phyloP scores from a whole-genome alignment of 75 land plant species.

The Pseudotsuga menziesii region DNA sequence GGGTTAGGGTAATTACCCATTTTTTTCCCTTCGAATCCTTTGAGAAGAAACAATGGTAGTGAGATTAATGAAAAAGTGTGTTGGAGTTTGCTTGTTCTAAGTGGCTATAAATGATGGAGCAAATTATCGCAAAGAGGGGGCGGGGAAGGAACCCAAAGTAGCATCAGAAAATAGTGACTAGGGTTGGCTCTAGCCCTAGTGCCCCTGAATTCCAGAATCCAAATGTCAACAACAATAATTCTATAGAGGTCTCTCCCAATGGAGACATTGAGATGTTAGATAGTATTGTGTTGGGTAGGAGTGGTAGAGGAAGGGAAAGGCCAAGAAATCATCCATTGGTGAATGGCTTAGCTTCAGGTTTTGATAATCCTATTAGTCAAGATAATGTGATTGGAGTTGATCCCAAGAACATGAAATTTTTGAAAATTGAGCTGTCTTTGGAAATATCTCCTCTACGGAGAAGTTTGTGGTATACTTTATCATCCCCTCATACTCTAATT shows the following conservation, averaged over 20 bases:
- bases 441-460: not conserved
- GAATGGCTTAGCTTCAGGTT: not conserved
- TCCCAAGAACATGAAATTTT: not conserved
- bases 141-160: not conserved
- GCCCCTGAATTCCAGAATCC: not conserved
- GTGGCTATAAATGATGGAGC: not conserved
- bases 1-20: not conserved
- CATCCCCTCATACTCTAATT: not conserved
- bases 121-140: not conserved
- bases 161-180: no score
- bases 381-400: not conserved
- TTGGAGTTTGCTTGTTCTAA: not conserved
- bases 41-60: not conserved
- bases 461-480: not conserved
- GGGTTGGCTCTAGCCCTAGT: not conserved
- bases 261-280: conserved; percentile 3
- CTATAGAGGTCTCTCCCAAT: not conserved
- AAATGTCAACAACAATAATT: not conserved
- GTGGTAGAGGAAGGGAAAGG: not conserved
- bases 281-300: not conserved
- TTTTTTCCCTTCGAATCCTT: not conserved
- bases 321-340: not conserved
- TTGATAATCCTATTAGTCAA: not conserved
- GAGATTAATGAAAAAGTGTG: not conserved
- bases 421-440: not conserved